Percentiles rank a stretch among this genome's conserved stretches.
Evolutionary conservation across 116 monocot genomes (phyloP).

Genomic region (Posidonia oceanica): DNA sequence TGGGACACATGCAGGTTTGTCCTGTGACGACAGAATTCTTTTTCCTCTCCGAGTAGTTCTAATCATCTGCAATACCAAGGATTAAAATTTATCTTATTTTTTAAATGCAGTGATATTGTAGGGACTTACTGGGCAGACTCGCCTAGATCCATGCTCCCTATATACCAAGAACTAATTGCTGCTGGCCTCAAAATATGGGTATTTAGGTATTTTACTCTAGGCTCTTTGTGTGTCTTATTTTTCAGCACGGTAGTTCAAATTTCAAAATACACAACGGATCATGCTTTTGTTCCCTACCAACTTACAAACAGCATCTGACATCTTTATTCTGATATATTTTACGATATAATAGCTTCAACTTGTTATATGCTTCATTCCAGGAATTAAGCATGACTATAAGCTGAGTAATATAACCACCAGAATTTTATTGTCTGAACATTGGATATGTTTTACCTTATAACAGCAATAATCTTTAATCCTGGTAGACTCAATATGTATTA

Average conservation of each 20-base stretch:
- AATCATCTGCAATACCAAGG: background rate
- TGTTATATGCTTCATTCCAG: too few species aligned
- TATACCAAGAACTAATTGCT: conserved; percentile 71
- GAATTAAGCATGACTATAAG: too few species aligned
- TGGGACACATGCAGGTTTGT: conserved; percentile 79
- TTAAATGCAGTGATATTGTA: conserved; percentile 39
- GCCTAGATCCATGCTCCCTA: conserved; percentile 84
- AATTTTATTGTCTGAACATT: too few species aligned
- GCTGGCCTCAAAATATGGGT: conserved; percentile 89
- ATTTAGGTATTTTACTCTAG: conserved; percentile 51
- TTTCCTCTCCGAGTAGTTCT: background rate
- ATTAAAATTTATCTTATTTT: background rate
- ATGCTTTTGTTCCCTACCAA: too few species aligned
- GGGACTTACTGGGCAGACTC: conserved; percentile 59
- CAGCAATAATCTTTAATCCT: too few species aligned
- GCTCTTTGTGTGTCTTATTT: background rate
- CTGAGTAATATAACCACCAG: too few species aligned
- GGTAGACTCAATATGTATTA: too few species aligned
- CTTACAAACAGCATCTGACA: too few species aligned
- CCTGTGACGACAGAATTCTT: background rate
- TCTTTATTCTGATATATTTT: too few species aligned
- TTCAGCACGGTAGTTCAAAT: background rate
- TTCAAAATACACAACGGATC: background rate
- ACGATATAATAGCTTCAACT: too few species aligned
- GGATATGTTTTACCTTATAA: too few species aligned